Percentiles rank a stretch among this genome's conserved stretches.
These are phyloP conservation scores for Penicillium corylophilum DNA, from an alignment of 2,329 filamentous ascomycete species.

Conservation along the genomic window DNA sequence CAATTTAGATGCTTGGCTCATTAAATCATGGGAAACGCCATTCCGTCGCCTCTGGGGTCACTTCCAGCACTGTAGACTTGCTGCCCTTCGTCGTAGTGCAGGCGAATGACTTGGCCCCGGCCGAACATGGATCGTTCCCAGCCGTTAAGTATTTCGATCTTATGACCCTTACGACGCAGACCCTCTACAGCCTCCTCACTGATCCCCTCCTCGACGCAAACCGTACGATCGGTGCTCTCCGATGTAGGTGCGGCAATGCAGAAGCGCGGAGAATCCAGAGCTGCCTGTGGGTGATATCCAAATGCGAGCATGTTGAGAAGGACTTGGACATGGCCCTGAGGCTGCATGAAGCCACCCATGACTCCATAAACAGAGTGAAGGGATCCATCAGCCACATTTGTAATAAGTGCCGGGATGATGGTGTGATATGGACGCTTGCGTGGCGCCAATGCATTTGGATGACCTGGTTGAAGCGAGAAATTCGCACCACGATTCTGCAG, in stretches of 20 bases:
- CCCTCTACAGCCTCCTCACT: slow-evolving; percentile 20
- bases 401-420: slow-evolving; percentile 91
- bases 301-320: slow-evolving; percentile 86
- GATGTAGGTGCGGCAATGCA: slow-evolving; percentile 73
- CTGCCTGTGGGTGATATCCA: slow-evolving; percentile 77
- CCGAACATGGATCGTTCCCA: slow-evolving; percentile 24
- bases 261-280: slow-evolving; percentile 86
- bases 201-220: slow-evolving; percentile 25
- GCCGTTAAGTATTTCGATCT: slow-evolving; percentile 20
- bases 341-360: slow-evolving; percentile 99
- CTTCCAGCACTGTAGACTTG: slow-evolving; percentile 85
- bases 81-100: slow-evolving; percentile 71
- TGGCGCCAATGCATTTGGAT: slow-evolving; percentile 78
- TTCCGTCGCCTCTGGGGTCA: slow-evolving; percentile 82
- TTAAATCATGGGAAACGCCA: slow-evolving; percentile 54
- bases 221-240: slow-evolving; percentile 42
- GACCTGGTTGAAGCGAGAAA: slow-evolving; percentile 67
- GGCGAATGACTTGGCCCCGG: slow-evolving; percentile 24
- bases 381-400: slow-evolving; percentile 69
- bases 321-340: slow-evolving; percentile 92
- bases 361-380: slow-evolving; percentile 89
- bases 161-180: slow-evolving; percentile 20
- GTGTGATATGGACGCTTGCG: slow-evolving; percentile 94
- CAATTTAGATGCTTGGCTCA: background rate
- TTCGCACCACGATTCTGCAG: slow-evolving; percentile 91